Conservation (phyloP, 371 early-diverging fungal species). For the Dinochytrium kinnereticum region DNA sequence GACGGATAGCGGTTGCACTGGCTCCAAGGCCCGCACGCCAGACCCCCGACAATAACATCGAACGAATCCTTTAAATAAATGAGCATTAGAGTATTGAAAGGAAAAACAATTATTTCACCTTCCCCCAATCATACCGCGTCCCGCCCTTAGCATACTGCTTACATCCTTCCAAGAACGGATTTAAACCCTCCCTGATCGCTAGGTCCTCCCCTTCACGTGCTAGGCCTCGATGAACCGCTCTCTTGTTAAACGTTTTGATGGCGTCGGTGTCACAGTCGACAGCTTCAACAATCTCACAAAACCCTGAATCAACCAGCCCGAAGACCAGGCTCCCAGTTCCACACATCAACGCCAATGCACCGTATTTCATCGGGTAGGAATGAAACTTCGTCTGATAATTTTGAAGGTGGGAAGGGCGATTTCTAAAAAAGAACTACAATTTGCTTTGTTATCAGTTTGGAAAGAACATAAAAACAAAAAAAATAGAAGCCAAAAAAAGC, state of each 20-base stretch:
- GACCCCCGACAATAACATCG: constrained; percentile 4
- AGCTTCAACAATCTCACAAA: not conserved
- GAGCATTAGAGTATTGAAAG: not conserved
- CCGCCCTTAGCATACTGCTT: not conserved
- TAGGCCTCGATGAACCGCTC: not conserved
- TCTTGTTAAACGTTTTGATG: not conserved
- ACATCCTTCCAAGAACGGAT: not conserved
- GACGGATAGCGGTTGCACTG: not conserved
- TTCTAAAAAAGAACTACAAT: too few relatives aligned
- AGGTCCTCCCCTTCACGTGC: not conserved
- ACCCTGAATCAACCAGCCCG: not conserved
- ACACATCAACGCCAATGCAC: not conserved
- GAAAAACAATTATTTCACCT: not conserved
- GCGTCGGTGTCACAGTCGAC: not conserved
- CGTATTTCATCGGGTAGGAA: not conserved
- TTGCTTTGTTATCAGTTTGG: not conserved
- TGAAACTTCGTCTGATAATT: not conserved
- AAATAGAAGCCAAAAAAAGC: not conserved
- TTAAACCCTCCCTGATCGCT: not conserved
- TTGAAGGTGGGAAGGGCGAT: too few relatives aligned
- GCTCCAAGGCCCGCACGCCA: not conserved
- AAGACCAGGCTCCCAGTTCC: not conserved
- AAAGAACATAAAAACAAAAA: not conserved
- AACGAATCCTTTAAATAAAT: not conserved
- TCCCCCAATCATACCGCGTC: not conserved